A percentile compares a stretch with the other conserved stretches of the same genome.
Conservation (phyloP, 202 grass and related monocot genomes). For the Hordeum pubiflorum region DNA sequence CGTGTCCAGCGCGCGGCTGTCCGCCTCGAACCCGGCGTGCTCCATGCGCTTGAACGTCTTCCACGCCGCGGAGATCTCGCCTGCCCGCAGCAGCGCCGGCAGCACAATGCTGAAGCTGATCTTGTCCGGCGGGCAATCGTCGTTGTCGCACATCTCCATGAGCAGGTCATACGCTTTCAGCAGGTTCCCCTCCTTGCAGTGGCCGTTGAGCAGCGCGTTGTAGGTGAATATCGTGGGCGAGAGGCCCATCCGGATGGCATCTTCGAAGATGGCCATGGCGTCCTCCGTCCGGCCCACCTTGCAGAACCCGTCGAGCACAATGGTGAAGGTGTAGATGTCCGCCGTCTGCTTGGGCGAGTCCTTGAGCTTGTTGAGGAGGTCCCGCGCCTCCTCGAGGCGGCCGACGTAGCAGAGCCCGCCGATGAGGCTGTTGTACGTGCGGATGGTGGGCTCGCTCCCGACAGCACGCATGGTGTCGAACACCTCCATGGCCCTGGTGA, state of each 20-base stretch:
- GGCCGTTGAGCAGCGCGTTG: slow-evolving; percentile 75
- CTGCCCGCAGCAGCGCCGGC: slow-evolving; percentile 45
- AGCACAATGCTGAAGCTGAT: slow-evolving; percentile 74
- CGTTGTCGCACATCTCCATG: slow-evolving; percentile 56
- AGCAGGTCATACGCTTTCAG: slow-evolving; percentile 50
- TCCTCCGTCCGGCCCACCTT: slow-evolving; percentile 62
- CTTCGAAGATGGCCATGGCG: slow-evolving; percentile 49
- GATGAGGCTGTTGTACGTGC: slow-evolving; percentile 72
- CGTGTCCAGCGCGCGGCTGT: slow-evolving; percentile 55
- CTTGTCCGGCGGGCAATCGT: slow-evolving; percentile 34
- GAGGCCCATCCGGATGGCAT: slow-evolving; percentile 38
- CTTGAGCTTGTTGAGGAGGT: slow-evolving; percentile 60
- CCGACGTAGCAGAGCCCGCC: slow-evolving; percentile 79
- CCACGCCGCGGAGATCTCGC: slow-evolving; percentile 52
- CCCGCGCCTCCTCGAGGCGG: slow-evolving; percentile 67
- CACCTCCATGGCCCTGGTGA: slow-evolving; percentile 59
- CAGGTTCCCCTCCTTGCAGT: slow-evolving; percentile 62
- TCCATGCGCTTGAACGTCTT: slow-evolving; percentile 61
- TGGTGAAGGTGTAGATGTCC: slow-evolving; percentile 72
- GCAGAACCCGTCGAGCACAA: slow-evolving; percentile 72
- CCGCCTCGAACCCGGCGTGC: slow-evolving; percentile 53
- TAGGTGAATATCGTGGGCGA: slow-evolving; percentile 66
- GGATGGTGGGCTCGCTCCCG: slow-evolving; percentile 57
- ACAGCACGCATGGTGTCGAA: slow-evolving; percentile 55
- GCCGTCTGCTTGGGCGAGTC: slow-evolving; percentile 36